These are phyloP conservation scores for Cerrena zonata DNA, from an alignment of 1,284 basidiomycete species.

Conservation along the genomic window DNA sequence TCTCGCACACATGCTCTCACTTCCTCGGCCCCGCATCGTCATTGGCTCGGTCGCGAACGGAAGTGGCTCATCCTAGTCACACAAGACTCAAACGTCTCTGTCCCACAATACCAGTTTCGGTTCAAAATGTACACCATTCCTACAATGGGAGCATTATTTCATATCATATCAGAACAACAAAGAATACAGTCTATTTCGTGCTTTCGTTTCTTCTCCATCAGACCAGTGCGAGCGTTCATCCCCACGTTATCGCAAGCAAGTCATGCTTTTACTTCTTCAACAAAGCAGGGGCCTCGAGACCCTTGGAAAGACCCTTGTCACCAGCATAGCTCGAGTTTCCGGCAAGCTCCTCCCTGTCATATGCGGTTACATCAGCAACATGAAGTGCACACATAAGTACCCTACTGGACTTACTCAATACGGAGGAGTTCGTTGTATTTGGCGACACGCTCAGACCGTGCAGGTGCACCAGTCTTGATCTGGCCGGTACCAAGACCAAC, in stretches of 20 bases:
- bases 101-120: not conserved
- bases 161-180: not conserved
- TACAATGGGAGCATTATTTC: not conserved
- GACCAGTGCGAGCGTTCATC: not conserved
- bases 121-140: not conserved
- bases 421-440: conserved; percentile 89
- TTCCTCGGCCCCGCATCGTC: not conserved
- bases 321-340: conserved; percentile 70
- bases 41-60: not conserved
- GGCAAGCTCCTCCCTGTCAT: conserved; percentile 70
- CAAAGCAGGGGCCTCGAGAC: conserved; percentile 67
- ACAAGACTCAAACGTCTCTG: not conserved
- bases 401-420: conserved; percentile 65
- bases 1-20: not conserved
- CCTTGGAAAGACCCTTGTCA: conserved; percentile 74
- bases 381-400: conserved; percentile 11
- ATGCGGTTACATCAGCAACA: not conserved
- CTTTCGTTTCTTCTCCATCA: not conserved
- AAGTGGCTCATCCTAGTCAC: not conserved
- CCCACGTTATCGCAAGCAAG: not conserved
- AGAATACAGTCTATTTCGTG: not conserved
- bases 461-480: conserved; percentile 98
- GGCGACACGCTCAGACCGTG: conserved; percentile 88
- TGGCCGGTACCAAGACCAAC: conserved; percentile 91
- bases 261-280: conserved; percentile 48